Conservation (phyloP, 495 filamentous ascomycete genomes). For the Umbilicaria muhlenbergii region DNA sequence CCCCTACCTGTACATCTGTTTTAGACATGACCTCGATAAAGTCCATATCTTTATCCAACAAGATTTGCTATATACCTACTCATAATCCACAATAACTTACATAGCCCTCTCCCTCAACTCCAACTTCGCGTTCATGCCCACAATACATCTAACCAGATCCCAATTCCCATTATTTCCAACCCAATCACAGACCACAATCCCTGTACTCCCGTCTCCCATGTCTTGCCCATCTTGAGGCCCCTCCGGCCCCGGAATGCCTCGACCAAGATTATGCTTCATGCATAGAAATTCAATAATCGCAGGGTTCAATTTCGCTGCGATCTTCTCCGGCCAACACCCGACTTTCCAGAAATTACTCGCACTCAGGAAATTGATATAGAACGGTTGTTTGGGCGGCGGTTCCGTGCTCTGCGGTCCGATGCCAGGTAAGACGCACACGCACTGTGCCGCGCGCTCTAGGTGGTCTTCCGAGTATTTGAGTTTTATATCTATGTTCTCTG, state of each 20-base stretch:
- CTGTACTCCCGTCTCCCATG: conserved; percentile 67
- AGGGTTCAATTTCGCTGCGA: conserved; percentile 89
- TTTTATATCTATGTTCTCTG: conserved; percentile 64
- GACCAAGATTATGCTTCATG: conserved; percentile 36
- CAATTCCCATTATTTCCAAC: conserved; percentile 82
- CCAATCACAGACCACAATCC: conserved; percentile 87
- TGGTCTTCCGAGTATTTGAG: conserved; percentile 57
- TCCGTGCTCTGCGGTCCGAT: conserved; percentile 10
- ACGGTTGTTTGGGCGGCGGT: conserved; percentile 35
- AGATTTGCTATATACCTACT: too few relatives aligned
- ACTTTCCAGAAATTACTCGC: conserved; percentile 88
- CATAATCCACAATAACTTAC: background rate
- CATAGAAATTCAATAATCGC: conserved; percentile 69
- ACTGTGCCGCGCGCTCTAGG: conserved; percentile 51
- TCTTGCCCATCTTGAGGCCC: conserved; percentile 16
- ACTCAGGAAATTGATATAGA: conserved; percentile 83
- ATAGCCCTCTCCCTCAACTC: conserved; percentile 27
- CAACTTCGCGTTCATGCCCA: conserved; percentile 78
- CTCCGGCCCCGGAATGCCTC: conserved; percentile 23
- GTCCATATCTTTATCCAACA: too few relatives aligned
- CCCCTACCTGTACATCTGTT: too few relatives aligned
- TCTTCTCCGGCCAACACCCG: conserved; percentile 83
- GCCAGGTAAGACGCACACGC: conserved; percentile 15
- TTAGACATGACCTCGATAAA: too few relatives aligned
- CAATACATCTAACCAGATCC: conserved; percentile 78